phyloP scores from a whole-genome alignment of 441 rosid species.

The Codiaeum variegatum region DNA sequence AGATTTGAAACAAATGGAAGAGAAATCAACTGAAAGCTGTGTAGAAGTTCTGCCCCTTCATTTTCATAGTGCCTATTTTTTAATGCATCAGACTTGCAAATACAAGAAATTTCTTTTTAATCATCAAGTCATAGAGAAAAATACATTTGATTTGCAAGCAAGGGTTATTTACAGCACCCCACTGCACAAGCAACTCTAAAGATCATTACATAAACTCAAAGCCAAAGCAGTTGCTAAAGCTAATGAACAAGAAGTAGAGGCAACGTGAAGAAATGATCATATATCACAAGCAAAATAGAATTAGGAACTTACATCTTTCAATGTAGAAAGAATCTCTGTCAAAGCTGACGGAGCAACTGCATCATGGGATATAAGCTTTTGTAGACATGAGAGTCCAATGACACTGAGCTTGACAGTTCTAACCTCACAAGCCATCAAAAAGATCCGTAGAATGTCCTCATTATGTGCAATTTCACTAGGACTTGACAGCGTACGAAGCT shows the following conservation, averaged over 20 bases:
- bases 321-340: conserved; percentile 69
- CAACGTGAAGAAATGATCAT: background rate
- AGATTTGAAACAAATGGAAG: background rate
- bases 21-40: background rate
- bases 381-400: conserved; percentile 89
- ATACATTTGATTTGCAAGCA: background rate
- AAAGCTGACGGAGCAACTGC: conserved; percentile 83
- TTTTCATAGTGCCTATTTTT: background rate
- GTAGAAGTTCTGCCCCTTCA: background rate
- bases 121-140: conserved; percentile 1
- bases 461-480: conserved; percentile 79
- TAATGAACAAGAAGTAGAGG: background rate
- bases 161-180: background rate
- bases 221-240: background rate
- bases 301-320: conserved; percentile 69
- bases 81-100: background rate
- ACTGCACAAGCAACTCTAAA: background rate
- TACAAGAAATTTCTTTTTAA: background rate
- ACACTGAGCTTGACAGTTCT: conserved; percentile 81
- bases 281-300: conserved; percentile 8
- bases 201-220: background rate
- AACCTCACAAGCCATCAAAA: conserved; percentile 91
- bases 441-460: conserved; percentile 84
- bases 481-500: conserved; percentile 85
- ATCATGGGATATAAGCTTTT: conserved; percentile 93